Evolutionary conservation across 345 rosid species (phyloP), one percentile per base, ranked within the genome.

Genomic region (Ceriops zippeliana): DNA sequence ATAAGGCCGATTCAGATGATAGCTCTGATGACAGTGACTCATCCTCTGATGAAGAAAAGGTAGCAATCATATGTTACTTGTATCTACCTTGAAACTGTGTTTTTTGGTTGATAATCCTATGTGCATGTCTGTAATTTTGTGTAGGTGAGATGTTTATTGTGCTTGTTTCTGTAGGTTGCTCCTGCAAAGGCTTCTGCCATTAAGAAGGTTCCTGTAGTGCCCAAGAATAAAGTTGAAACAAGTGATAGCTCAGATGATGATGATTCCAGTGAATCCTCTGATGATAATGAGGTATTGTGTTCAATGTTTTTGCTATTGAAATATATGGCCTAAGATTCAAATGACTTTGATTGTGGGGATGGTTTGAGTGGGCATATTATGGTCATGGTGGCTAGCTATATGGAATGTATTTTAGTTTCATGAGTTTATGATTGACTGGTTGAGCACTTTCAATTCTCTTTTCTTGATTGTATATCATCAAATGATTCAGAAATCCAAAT

Each of bases 211-310:
- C 20, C 54, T 6, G 22, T 63, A 65, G 67, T 37, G 2, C 21
- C 49, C 60, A 47, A 38, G 16, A 75, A 61, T 10, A 71, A 70
- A 16, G 31, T 42, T 19, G 72, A 66, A 66, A 54, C 72, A 30
- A 71, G 73, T 51, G 78, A 69, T 20, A 54, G 59, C 47, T 75
- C 74, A 1, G 73, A 69, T 16, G 73, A 68, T 11, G 24, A 42
- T 34, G 69, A 62, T 35, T 61, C 66, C 6, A 69, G 46, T 16
- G 72, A 73, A 37, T 65, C 70, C 8, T 49, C 66, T 8, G 68
- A 70, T 47, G 72, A 66, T 7, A 74, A 74, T 52, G 21, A 65
- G 74, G 78, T 69, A 31, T 4, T 21, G 58, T 26, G 13, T 54
- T n/a, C 4, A 21, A 4, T 54, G 28, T 54, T 54, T 54, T 26